Evolutionary conservation across 176 grass and related monocot species (phyloP).

Genomic region (Bromus sterilis): DNA sequence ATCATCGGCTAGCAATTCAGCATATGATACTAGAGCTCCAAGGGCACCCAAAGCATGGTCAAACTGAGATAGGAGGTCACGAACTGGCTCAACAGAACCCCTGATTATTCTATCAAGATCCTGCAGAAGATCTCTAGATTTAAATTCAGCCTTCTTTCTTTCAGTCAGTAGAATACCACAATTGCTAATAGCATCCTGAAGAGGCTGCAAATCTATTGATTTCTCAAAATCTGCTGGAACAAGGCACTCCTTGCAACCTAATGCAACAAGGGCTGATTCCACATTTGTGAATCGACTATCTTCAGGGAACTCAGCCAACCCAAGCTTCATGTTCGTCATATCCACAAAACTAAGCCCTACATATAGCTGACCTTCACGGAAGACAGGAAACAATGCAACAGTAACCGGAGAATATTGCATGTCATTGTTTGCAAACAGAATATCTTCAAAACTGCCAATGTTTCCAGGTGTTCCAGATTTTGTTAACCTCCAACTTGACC

Average conservation of each 20-base stretch:
- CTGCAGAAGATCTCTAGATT: constrained; percentile 79
- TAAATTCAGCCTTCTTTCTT: constrained; percentile 88
- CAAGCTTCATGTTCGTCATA: constrained; percentile 81
- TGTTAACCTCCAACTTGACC: constrained; percentile 78
- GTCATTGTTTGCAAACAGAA: constrained; percentile 97
- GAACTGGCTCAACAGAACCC: constrained; percentile 81
- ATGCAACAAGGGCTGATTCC: constrained; percentile 76
- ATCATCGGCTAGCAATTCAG: constrained; percentile 86
- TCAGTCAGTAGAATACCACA: constrained; percentile 76
- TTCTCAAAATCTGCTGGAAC: constrained; percentile 65
- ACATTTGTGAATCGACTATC: constrained; percentile 91
- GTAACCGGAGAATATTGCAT: constrained; percentile 91
- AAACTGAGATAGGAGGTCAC: constrained; percentile 84
- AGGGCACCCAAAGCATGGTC: constrained; percentile 72
- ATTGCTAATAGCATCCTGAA: constrained; percentile 58
- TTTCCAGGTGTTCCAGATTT: constrained; percentile 96
- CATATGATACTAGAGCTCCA: constrained; percentile 72
- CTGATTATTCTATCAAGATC: constrained; percentile 90
- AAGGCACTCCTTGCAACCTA: constrained; percentile 97
- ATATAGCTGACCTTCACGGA: constrained; percentile 64
- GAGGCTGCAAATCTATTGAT: constrained; percentile 65
- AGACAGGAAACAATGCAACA: constrained; percentile 65
- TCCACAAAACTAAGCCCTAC: constrained; percentile 89
- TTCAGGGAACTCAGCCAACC: constrained; percentile 82
- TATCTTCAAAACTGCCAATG: constrained; percentile 92